A percentile compares a stretch with the other conserved stretches of the same genome.
These are phyloP conservation scores for Fusarium sp. DNA, from an alignment of 2,329 filamentous ascomycete genomes.

Conservation along the genomic window DNA sequence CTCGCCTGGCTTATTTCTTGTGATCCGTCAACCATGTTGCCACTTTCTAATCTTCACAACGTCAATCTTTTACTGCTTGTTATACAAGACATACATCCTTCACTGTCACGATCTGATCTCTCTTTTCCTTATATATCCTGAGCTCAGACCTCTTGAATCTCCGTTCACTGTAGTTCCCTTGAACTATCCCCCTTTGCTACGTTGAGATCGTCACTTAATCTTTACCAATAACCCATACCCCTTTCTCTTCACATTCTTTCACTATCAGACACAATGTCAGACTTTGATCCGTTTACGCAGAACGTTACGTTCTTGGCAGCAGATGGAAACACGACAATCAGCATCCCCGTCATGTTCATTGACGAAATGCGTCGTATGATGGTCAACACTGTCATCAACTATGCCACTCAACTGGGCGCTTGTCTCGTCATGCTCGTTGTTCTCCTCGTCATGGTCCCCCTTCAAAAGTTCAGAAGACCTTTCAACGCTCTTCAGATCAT, in stretches of 20 bases:
- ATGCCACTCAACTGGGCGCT: slow-evolving; percentile 77
- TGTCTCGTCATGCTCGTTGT: slow-evolving; percentile 73
- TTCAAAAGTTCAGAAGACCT: slow-evolving; percentile 71
- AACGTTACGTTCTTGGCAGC: slow-evolving; percentile 51
- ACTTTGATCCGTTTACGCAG: slow-evolving; percentile 54
- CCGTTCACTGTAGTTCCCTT: slow-evolving; percentile 6
- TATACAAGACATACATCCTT: slow-evolving; percentile 14
- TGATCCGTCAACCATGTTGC: slow-evolving; percentile 39
- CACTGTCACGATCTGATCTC: not conserved
- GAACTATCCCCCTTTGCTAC: slow-evolving; percentile 9
- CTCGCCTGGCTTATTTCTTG: slow-evolving; percentile 11
- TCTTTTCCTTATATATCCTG: not conserved
- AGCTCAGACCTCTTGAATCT: slow-evolving; percentile 27
- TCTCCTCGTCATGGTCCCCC: slow-evolving; percentile 74
- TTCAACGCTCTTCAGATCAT: slow-evolving; percentile 75
- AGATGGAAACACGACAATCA: slow-evolving; percentile 50
- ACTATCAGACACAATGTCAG: slow-evolving; percentile 35
- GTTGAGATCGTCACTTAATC: not conserved
- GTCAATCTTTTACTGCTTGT: slow-evolving; percentile 1
- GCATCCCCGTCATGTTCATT: slow-evolving; percentile 51
- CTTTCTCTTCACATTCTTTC: not conserved
- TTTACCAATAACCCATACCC: not conserved
- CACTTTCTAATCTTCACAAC: slow-evolving; percentile 15
- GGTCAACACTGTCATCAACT: slow-evolving; percentile 67
- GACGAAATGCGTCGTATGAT: slow-evolving; percentile 51